A percentile compares a stretch with the other conserved stretches of the same genome.
Conservation (phyloP, 805 yeast genomes). For the Cyberlindnera samutprakarnensis region DNA sequence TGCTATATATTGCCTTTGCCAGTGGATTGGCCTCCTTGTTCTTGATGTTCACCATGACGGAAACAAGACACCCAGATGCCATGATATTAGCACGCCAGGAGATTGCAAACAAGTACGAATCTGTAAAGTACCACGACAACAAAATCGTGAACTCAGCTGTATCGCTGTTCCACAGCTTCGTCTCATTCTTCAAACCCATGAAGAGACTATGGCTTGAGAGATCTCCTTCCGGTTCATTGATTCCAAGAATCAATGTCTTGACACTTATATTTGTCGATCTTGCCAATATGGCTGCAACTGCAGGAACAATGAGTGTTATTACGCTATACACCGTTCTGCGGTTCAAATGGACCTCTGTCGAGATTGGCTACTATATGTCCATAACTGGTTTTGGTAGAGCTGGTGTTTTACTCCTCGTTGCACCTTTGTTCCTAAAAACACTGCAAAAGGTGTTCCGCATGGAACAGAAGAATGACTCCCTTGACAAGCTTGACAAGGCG, state of each 20-base stretch:
- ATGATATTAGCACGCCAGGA: slow-evolving; percentile 1
- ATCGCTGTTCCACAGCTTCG: too few species aligned
- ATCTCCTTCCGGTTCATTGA: slow-evolving; percentile 7
- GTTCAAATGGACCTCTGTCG: slow-evolving; percentile 19
- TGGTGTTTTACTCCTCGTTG: slow-evolving; percentile 10
- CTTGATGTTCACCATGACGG: slow-evolving; percentile 5
- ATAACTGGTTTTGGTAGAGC: slow-evolving; percentile 18
- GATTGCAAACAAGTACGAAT: background rate
- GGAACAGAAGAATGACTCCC: background rate
- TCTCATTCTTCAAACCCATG: slow-evolving; percentile 12
- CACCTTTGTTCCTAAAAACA: slow-evolving; percentile 7
- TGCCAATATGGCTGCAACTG: slow-evolving; percentile 17
- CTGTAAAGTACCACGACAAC: background rate
- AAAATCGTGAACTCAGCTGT: background rate
- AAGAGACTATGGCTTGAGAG: slow-evolving; percentile 16
- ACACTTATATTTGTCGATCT: slow-evolving; percentile 15
- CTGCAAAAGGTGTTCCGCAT: background rate
- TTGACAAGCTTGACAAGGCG: slow-evolving; percentile 3
- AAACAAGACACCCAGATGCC: slow-evolving; percentile 18
- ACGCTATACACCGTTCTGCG: slow-evolving; percentile 14
- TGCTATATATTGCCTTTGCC: slow-evolving; percentile 4
- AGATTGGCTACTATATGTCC: slow-evolving; percentile 21
- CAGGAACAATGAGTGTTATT: slow-evolving; percentile 15
- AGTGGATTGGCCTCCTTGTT: slow-evolving; percentile 6
- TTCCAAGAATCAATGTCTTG: slow-evolving; percentile 16